Base-by-base conservation (phyloP, 768 basidiomycete genomes). In the Rhizopogon sp. region DNA sequence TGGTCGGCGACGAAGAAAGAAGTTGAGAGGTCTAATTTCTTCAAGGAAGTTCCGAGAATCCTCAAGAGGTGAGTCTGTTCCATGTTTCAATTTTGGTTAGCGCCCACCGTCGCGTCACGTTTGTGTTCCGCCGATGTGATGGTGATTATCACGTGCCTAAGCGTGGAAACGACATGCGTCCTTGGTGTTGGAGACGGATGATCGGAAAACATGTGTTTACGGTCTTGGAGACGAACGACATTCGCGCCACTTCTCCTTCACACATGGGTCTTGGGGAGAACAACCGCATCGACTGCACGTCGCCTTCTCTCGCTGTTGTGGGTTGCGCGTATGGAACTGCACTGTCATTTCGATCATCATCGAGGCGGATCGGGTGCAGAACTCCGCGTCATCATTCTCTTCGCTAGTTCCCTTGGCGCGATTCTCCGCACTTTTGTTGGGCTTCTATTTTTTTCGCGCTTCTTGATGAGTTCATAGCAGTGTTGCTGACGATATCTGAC, bases 1-100 rank as follows among this genome's bases (percentile, higher is more conserved):
- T 84, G 83, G 83, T 73, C 75, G 5, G 76, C 82, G 33, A 85
- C 83, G 6, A 78, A 81, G 61, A 93, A 93, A 80, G 88, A 90
- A 69, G 90, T 94, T 40, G 87, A 93, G 69, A 78, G 82, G 46
- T 90, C 88, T 5, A 94, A 93, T 66, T 93, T 96, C 76, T 93
- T 89, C 81, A 81, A 88, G 53, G 93, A 96, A 68, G 83, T 93
- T 22, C 93, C 93, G 4, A 82, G 77, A 58, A 92, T 95, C 66
- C 74, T 84, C 70, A 83, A 85, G 64, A 60, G 67, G 67, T 69
- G 35, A 56, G 69, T 22, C 40, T 25, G 11, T 7, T 42, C 85
- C 3, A 89, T 39, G 2, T 10, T 37, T 6, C 35, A 29, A 20
- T 20, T 20, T 20, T 20, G 20, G 20, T 20, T 20, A 20, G 20